Evolutionary conservation across 177 flowering plant species (phyloP), one percentile per base, ranked within the genome.

Genomic region (Telopea speciosissima): DNA sequence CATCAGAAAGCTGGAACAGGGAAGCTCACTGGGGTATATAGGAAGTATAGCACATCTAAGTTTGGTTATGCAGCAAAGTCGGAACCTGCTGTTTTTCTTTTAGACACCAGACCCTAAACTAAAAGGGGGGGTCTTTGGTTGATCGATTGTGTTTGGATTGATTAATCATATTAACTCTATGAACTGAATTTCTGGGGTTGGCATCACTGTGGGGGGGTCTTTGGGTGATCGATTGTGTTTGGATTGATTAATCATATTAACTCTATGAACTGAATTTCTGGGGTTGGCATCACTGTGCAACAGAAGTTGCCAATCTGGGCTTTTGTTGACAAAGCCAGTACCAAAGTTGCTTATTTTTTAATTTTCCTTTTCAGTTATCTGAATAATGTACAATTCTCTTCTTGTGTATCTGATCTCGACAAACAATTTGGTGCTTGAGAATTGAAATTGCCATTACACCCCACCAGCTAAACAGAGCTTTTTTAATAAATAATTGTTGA

Each of bases 21-120:
- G 75, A 95, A 84, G 65, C 89, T 93, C 1, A 90, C 91, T 0
- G 96, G 96, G 0, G 98, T 93, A 3, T 84, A 87, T 73, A 73
- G 90, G 66, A 95, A 95, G 80, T 95, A 90, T 68, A 78, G 85
- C 68, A 84, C 94, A 26, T 86, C 81, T 0, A 93, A 89, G 76
- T 95, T 81, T 68, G 97, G 97, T 0, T 82, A 79, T 80, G 88
- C 89, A 40, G 90, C 97, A 63, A 89, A 76, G 71, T 68, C 71
- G 14, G 84, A 81, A 69, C 92, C 99, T 3, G 97, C 97, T n/a
- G 66, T 31, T 14, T 91, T 90, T 74, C 88, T 91, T 25, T 70
- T 87, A 24, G 83, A 82, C 62, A 63, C 63, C 33, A 44, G 44
- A 25, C 58, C 63, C 61, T 69, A 76, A 31, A 3, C n/a, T 1